Conservation (phyloP, 371 early-diverging fungal species). For the Mucor indicus region DNA sequence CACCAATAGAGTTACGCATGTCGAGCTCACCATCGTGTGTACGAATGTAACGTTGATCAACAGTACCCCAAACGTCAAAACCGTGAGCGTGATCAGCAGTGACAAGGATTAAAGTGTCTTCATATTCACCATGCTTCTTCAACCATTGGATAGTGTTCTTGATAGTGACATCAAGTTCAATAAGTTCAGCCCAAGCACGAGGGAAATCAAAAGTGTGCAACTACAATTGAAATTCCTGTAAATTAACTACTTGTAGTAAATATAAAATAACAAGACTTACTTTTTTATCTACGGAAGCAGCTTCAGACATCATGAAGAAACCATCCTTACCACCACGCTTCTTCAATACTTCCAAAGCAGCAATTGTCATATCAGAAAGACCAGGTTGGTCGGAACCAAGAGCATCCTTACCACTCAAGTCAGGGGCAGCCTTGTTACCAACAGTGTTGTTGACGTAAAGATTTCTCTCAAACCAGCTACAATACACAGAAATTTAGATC, state of each 20-base stretch:
- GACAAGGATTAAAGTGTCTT: slow-evolving; percentile 65
- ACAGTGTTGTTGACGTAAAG: slow-evolving; percentile 55
- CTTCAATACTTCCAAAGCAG: slow-evolving; percentile 59
- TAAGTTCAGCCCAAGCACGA: slow-evolving; percentile 66
- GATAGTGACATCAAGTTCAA: slow-evolving; percentile 71
- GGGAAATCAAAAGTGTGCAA: slow-evolving; percentile 73
- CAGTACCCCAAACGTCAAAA: slow-evolving; percentile 72
- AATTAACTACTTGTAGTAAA: not conserved
- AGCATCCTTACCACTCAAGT: slow-evolving; percentile 49
- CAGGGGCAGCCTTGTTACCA: slow-evolving; percentile 46
- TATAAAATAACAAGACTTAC: not conserved
- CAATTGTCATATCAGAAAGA: slow-evolving; percentile 67
- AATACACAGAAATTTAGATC: not conserved
- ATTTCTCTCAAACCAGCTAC: slow-evolving; percentile 67
- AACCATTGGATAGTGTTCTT: slow-evolving; percentile 62
- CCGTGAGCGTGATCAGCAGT: slow-evolving; percentile 76
- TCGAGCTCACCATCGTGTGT: slow-evolving; percentile 19
- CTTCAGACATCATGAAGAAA: slow-evolving; percentile 77
- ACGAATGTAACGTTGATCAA: slow-evolving; percentile 44
- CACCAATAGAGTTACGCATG: slow-evolving; percentile 63
- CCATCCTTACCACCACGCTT: slow-evolving; percentile 66
- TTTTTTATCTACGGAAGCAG: slow-evolving; percentile 71
- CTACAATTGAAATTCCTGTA: not conserved
- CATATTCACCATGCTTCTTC: slow-evolving; percentile 47
- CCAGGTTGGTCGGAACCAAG: slow-evolving; percentile 63